phyloP scores from a whole-genome alignment of 2,329 filamentous ascomycete species.

The Exserohilum rostratum region DNA sequence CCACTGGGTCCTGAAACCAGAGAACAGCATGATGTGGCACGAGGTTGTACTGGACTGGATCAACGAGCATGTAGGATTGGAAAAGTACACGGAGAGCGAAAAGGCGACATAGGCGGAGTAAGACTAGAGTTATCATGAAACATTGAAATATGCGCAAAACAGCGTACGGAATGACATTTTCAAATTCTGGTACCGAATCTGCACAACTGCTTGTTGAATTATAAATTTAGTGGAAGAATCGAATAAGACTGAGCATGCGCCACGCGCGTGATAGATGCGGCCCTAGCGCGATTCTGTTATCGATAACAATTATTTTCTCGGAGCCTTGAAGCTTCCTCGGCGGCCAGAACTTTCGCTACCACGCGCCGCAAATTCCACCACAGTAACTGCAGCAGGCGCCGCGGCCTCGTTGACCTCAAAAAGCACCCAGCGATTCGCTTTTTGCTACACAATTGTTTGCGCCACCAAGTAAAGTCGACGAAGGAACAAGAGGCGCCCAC shows the following conservation, averaged over 20 bases:
- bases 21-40: constrained; percentile 92
- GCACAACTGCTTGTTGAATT: not conserved
- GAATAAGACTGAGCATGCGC: not conserved
- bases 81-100: constrained; percentile 46
- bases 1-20: constrained; percentile 86
- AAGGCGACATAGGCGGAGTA: constrained; percentile 9
- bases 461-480: not conserved
- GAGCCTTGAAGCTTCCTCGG: constrained; percentile 2
- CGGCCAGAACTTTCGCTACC: constrained; percentile 12
- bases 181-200: not conserved
- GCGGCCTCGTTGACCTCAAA: not conserved
- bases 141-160: not conserved
- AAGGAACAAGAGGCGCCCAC: constrained; percentile 37
- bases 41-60: constrained; percentile 81
- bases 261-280: not conserved
- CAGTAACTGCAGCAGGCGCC: constrained; percentile 1
- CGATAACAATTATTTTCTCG: constrained; percentile 21
- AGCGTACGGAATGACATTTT: not conserved
- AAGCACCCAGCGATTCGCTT: constrained; percentile 6
- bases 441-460: not conserved
- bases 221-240: not conserved
- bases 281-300: constrained; percentile 7
- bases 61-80: constrained; percentile 63
- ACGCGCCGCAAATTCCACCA: constrained; percentile 9
- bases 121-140: too few relatives aligned